Evolutionary conservation across 228 moss, liverwort and hornwort genomes (phyloP), one percentile per base, ranked within the genome.

Genomic region (Sphagnum fallax): DNA sequence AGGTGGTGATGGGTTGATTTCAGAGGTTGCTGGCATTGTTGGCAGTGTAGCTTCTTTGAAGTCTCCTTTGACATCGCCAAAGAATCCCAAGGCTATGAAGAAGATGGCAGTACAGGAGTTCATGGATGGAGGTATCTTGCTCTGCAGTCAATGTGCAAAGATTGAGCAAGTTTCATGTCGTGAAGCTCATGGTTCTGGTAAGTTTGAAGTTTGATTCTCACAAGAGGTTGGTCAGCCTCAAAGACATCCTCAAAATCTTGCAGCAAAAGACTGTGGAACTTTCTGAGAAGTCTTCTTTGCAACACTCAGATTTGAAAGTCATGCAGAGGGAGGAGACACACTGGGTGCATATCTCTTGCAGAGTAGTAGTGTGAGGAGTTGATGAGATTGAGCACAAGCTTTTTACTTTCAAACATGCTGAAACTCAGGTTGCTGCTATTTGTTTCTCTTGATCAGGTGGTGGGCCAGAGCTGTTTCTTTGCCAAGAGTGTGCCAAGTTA

Each of bases 81-180:
- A 89, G 76, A 93, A 98, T 59, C 97, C 97, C 0, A 98, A 98
- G 80, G 84, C 90, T 52, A 98, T 91, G 93, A 98, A 98, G 76
- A 93, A 90, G 73, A 81, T 93, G 79, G 97, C 97, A 11, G 97
- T 88, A 18, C 93, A 84, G 72, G 91, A 93, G 82, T 98, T 91
- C 50, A 90, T 93, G 97, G 82, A 89, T 9, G 83, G 83, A 49
- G 76, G 82, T 60, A 68, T 85, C 8, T 65, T 83, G 12, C 62
- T 77, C 13, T 76, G 89, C 63, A 78, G 81, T 50, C 82, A 75
- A 11, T 98, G 97, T 71, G 78, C 81, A 62, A 77, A 75, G 64
- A 78, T 83, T 77, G 88, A 87, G 76, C 75, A 81, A 59, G 15
- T 66, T 78, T 0, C 72, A 73, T 65, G 66, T 67, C 10, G 66